Evolutionary conservation across 371 early-diverging fungal genomes (phyloP).

Genomic region (Catenaria anguillulae): DNA sequence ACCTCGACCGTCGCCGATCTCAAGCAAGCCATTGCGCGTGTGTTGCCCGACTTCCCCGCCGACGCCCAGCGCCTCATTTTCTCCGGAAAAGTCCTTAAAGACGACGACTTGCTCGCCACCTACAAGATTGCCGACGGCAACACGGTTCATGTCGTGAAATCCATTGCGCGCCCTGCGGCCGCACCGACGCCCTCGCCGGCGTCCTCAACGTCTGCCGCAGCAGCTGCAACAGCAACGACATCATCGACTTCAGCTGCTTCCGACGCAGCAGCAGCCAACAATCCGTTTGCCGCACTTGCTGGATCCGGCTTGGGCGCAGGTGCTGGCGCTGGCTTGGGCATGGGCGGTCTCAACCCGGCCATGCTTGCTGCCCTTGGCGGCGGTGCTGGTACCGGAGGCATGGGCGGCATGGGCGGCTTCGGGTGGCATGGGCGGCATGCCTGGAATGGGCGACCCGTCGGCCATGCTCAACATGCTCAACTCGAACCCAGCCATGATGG

Average conservation of each 20-base stretch:
- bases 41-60: slow-evolving; percentile 45
- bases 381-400: slow-evolving; percentile 29
- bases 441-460: slow-evolving; percentile 31
- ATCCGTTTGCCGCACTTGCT: slow-evolving; percentile 16
- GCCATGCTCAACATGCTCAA: slow-evolving; percentile 51
- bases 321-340: slow-evolving; percentile 10
- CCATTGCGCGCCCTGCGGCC: background rate
- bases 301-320: slow-evolving; percentile 14
- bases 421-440: slow-evolving; percentile 30
- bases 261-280: slow-evolving; percentile 15
- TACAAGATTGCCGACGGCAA: slow-evolving; percentile 47
- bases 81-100: slow-evolving; percentile 86
- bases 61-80: slow-evolving; percentile 79
- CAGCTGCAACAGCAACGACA: slow-evolving; percentile 14
- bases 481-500: slow-evolving; percentile 66
- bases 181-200: slow-evolving; percentile 9
- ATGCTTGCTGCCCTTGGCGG: slow-evolving; percentile 32
- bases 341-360: slow-evolving; percentile 11
- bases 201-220: slow-evolving; percentile 15
- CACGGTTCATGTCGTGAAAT: background rate
- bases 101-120: slow-evolving; percentile 53
- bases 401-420: slow-evolving; percentile 29
- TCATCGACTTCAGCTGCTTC: slow-evolving; percentile 20
- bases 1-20: slow-evolving; percentile 50
- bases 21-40: slow-evolving; percentile 45